phyloP scores from a whole-genome alignment of 1,284 basidiomycete species.

The Testicularia cyperi region DNA sequence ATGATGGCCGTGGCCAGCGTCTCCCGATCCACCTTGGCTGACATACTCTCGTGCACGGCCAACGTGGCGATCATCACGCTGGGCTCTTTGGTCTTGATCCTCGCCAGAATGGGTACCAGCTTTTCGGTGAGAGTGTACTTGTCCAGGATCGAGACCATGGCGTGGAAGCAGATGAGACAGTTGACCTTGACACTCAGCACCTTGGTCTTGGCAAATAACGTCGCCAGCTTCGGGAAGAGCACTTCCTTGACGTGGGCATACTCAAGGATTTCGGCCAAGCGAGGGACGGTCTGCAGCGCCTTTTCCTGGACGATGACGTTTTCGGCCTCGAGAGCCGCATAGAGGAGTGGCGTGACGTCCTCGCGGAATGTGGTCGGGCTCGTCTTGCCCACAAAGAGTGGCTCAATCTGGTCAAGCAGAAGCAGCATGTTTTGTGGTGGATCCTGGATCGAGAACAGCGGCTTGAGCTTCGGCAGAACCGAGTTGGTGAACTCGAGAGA shows the following conservation, averaged over 20 bases:
- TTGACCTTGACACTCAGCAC: conserved; percentile 73
- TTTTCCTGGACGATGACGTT: conserved; percentile 76
- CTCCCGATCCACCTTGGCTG: conserved; percentile 88
- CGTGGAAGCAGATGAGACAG: conserved; percentile 80
- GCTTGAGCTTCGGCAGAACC: conserved; percentile 84
- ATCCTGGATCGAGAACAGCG: conserved; percentile 86
- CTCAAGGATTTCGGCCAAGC: conserved; percentile 87
- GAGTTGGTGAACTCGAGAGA: conserved; percentile 73
- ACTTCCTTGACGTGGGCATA: conserved; percentile 58
- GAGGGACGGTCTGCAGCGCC: conserved; percentile 80
- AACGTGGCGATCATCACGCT: conserved; percentile 72
- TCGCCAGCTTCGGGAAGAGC: conserved; percentile 51
- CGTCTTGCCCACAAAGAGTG: conserved; percentile 83
- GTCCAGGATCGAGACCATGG: conserved; percentile 91
- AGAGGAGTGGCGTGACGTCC: conserved; percentile 90
- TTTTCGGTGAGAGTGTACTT: conserved; percentile 81
- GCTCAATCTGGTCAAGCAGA: conserved; percentile 75
- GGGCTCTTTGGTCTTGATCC: conserved; percentile 81
- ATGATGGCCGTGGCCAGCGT: conserved; percentile 74
- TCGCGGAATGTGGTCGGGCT: conserved; percentile 82
- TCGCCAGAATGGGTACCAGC: conserved; percentile 85
- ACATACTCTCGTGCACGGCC: conserved; percentile 93
- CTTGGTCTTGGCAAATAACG: conserved; percentile 56
- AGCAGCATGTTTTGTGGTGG: conserved; percentile 77
- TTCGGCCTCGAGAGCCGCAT: conserved; percentile 90